These are phyloP conservation scores for Abrus precatorius DNA, from an alignment of 306 rosid genomes.

Conservation along the genomic window DNA sequence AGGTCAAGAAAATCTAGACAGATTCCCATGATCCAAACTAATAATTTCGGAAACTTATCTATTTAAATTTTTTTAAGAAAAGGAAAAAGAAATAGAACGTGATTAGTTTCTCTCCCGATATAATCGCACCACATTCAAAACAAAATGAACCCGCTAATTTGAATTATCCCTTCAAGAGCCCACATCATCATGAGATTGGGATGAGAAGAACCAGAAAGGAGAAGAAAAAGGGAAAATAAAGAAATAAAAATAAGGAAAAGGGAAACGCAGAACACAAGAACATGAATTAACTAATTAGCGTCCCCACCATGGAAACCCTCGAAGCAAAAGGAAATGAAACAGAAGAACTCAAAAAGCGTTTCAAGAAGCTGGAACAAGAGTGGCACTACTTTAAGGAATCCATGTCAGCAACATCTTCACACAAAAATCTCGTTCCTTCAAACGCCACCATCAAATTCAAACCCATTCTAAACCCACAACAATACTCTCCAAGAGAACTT, in stretches of 20 bases:
- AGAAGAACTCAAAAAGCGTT: constrained; percentile 47
- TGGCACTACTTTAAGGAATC: constrained; percentile 61
- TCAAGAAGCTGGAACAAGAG: constrained; percentile 54
- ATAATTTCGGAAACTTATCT: constrained; percentile 1
- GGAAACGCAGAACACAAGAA: neutral
- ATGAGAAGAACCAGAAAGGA: neutral
- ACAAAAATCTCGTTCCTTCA: constrained; percentile 11
- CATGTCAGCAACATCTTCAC: constrained; percentile 37
- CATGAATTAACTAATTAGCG: neutral
- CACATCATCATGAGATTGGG: constrained; percentile 11
- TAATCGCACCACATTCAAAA: constrained; percentile 41
- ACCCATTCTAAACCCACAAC: constrained; percentile 21
- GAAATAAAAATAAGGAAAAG: neutral
- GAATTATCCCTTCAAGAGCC: constrained; percentile 16
- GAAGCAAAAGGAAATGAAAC: constrained; percentile 37
- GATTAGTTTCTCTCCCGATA: constrained; percentile 45
- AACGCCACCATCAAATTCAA: neutral
- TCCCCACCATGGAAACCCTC: constrained; percentile 57
- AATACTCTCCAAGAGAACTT: constrained; percentile 57
- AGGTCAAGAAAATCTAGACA: neutral
- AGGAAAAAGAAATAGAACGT: neutral
- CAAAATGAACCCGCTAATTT: constrained; percentile 29
- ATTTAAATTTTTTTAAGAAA: neutral
- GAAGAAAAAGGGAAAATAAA: neutral
- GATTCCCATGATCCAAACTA: constrained; percentile 31